phyloP scores from a whole-genome alignment of 2,329 filamentous ascomycete species.

The Colletotrichum theobromicola region DNA sequence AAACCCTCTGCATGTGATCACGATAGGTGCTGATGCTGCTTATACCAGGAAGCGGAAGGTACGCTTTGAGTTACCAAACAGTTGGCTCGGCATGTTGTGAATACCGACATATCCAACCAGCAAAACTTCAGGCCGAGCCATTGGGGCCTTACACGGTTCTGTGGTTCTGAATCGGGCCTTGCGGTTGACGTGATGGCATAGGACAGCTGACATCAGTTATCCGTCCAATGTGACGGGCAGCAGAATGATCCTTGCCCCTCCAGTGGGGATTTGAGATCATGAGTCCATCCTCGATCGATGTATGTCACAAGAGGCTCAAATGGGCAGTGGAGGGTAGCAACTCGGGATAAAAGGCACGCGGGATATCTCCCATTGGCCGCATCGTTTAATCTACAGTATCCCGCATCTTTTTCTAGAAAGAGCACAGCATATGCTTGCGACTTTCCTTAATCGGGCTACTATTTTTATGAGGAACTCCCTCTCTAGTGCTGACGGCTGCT shows the following conservation, averaged over 20 bases:
- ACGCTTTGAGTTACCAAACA: neutral
- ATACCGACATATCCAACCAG: neutral
- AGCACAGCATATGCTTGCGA: neutral
- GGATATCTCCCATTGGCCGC: neutral
- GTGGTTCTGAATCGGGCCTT: neutral
- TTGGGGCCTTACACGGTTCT: neutral
- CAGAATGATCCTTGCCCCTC: neutral
- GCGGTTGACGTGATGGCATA: neutral
- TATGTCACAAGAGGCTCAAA: neutral
- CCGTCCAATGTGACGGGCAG: neutral
- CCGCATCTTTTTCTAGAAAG: neutral
- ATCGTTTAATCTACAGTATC: neutral
- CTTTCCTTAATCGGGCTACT: neutral
- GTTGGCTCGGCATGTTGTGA: neutral
- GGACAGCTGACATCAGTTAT: neutral
- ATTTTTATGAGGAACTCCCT: neutral
- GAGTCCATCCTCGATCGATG: neutral
- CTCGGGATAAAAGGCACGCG: neutral
- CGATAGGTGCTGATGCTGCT: neutral
- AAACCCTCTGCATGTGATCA: neutral
- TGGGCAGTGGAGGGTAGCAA: neutral
- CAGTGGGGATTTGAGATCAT: neutral
- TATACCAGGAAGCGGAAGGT: neutral
- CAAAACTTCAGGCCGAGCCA: neutral
- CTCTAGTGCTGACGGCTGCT: neutral